Base-by-base conservation (phyloP, 129 eudicot species). In the Ambrosia trifida region DNA sequence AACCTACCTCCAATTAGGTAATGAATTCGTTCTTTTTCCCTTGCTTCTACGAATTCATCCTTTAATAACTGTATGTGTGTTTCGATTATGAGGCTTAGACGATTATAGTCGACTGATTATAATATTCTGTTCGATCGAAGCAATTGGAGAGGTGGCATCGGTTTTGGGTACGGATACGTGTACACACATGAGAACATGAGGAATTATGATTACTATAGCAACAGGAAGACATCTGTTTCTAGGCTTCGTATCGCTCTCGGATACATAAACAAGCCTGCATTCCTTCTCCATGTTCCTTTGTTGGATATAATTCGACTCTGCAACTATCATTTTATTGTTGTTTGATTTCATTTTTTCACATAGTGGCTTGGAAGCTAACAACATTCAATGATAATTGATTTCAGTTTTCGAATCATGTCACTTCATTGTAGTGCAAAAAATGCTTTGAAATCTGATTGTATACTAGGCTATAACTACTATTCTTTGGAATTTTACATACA, bases 31-130 rank as follows among this genome's bases (percentile, higher is more conserved):
- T n/a, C n/a, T n/a, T n/a, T n/a, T n/a, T n/a, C n/a, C n/a, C n/a
- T n/a, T n/a, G n/a, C n/a, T n/a, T n/a, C n/a, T n/a, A n/a, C n/a
- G n/a, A n/a, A n/a, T n/a, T n/a, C n/a, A n/a, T n/a, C n/a, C n/a
- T n/a, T n/a, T n/a, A n/a, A n/a, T n/a, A n/a, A n/a, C n/a, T n/a
- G n/a, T n/a, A n/a, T n/a, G n/a, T n/a, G n/a, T n/a, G n/a, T n/a
- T n/a, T n/a, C n/a, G n/a, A n/a, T n/a, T n/a, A n/a, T n/a, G 92
- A 93, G 69, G 98, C 98, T 30, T 93, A 93, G 56, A 92, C 89
- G 77, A 84, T 87, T 69, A 68, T 93, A 10, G 87, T 84, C 47
- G 95, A 93, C 92, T 11, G 88, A 86, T 58, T 93, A 93, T 50
- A 89, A 93, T 82, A 49, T 81, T 58, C 73, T 74, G 0, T 66